Percentiles rank a stretch among this genome's conserved stretches.
Evolutionary conservation across 1,139 yeast species (phyloP).

Genomic region (Hyphopichia fennica): DNA sequence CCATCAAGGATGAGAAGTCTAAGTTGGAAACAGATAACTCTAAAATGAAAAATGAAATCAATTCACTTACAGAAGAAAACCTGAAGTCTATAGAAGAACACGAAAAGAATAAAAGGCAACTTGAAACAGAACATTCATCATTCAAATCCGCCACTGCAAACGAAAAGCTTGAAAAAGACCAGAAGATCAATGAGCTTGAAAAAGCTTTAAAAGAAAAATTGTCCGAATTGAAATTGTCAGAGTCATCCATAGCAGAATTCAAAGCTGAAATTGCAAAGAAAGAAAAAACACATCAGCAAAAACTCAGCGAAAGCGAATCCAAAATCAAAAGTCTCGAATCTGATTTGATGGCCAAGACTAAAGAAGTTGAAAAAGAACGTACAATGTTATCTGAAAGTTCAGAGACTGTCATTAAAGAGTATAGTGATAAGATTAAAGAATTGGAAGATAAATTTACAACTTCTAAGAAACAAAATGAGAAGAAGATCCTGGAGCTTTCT

Average conservation of each 20-base stretch:
- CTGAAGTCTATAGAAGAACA: not conserved
- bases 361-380: slow-evolving; percentile 53
- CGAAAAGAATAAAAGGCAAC: not conserved
- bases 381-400: slow-evolving; percentile 48
- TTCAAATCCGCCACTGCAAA: not conserved
- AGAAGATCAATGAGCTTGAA: slow-evolving; percentile 6
- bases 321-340: slow-evolving; percentile 11
- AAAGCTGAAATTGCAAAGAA: slow-evolving; percentile 7
- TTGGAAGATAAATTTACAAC: slow-evolving; percentile 18
- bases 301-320: slow-evolving; percentile 9
- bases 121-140: not conserved
- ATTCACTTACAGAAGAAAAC: not conserved
- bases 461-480: slow-evolving; percentile 12
- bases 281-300: slow-evolving; percentile 7
- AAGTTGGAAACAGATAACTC: not conserved
- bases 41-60: not conserved
- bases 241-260: not conserved
- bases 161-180: not conserved
- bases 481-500: slow-evolving; percentile 6
- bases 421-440: slow-evolving; percentile 43
- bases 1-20: not conserved
- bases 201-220: not conserved
- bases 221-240: not conserved
- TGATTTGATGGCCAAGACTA: slow-evolving; percentile 28
- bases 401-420: slow-evolving; percentile 48